Percentiles rank a stretch among this genome's conserved stretches.
Evolutionary conservation across 2,329 filamentous ascomycete species (phyloP).

Genomic region (Fusarium nygamai): DNA sequence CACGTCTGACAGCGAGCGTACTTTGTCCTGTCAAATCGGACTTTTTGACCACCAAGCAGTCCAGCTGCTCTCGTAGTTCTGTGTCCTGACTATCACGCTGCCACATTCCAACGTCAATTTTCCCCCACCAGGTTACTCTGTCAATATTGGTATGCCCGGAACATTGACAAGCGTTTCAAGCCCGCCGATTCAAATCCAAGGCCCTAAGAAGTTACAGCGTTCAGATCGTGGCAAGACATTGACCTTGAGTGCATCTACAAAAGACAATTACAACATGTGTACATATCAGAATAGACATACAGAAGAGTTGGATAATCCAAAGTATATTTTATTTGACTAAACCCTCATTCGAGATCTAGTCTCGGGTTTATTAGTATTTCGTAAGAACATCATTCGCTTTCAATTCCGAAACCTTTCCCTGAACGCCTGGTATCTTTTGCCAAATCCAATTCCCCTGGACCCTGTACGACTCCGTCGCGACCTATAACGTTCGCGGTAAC

Average conservation of each 20-base stretch:
- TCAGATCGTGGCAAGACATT: neutral
- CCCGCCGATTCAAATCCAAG: neutral
- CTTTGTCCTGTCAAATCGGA: neutral
- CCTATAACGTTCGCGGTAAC: neutral
- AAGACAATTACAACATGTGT: neutral
- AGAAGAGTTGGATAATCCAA: neutral
- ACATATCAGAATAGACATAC: neutral
- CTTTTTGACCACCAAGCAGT: neutral
- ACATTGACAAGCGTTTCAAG: neutral
- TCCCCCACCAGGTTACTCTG: neutral
- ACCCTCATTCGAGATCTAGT: neutral
- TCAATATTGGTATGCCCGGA: neutral
- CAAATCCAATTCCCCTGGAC: neutral
- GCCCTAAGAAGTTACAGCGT: too few relatives aligned
- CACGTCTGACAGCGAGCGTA: neutral
- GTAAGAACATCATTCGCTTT: neutral
- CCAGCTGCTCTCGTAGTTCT: neutral
- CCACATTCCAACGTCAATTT: conserved; percentile 12
- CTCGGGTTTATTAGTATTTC: neutral
- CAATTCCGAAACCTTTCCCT: neutral
- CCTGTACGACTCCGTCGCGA: neutral
- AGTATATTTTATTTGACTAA: neutral
- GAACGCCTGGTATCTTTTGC: conserved; percentile 34
- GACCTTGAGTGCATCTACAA: neutral
- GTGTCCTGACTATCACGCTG: neutral